Conservation (phyloP, 2,329 filamentous ascomycete species). For the Leptosphaerulina australis region DNA sequence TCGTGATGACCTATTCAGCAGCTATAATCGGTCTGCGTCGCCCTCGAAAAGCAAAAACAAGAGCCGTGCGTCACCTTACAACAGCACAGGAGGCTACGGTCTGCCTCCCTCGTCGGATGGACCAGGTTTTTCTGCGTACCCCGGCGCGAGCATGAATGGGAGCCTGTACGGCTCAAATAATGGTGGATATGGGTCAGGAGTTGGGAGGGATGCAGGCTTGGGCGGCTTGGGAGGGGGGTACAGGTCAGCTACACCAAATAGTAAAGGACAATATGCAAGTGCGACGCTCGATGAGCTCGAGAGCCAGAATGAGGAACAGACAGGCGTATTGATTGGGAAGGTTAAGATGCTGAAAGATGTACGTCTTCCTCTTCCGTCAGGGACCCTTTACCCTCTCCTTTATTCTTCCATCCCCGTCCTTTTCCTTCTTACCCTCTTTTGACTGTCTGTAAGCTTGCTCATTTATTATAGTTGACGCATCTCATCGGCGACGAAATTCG, state of each 20-base stretch:
- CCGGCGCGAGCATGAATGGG: conserved; percentile 24
- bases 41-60: conserved; percentile 45
- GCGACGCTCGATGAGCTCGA: conserved; percentile 92
- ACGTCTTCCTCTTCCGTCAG: conserved; percentile 50
- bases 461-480: conserved; percentile 68
- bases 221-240: too few relatives aligned
- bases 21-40: conserved; percentile 48
- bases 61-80: conserved; percentile 26
- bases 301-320: conserved; percentile 90
- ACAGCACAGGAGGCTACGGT: conserved; percentile 13
- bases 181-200: not conserved
- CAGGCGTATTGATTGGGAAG: conserved; percentile 89
- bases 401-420: too few relatives aligned
- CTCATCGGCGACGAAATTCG: conserved; percentile 96
- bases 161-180: conserved; percentile 8
- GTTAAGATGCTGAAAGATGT: conserved; percentile 89
- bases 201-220: not conserved
- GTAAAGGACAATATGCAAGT: conserved; percentile 78
- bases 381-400: too few relatives aligned
- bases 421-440: not conserved
- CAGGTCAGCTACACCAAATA: conserved; percentile 53
- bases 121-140: conserved; percentile 42
- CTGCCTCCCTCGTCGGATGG: conserved; percentile 14
- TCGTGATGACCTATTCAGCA: conserved; percentile 50
- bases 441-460: not conserved